Evolutionary conservation across 768 basidiomycete genomes (phyloP), one percentile per base, ranked within the genome.

Genomic region (Nevesoporus exiguus): DNA sequence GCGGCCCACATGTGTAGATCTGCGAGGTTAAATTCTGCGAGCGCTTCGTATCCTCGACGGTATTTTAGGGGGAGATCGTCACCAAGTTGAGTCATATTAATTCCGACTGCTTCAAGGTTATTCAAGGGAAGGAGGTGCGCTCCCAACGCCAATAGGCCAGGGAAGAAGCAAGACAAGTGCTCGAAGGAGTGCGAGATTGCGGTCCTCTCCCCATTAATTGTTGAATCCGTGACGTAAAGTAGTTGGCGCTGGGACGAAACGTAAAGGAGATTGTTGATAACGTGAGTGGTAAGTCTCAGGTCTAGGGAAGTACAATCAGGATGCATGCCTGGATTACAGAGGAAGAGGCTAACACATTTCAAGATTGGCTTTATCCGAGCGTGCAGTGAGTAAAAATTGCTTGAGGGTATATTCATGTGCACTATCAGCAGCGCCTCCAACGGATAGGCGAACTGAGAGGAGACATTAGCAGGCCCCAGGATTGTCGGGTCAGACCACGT

Each of bases 351-450:
- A 74, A 89, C 88, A 90, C 78, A 86, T 79, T 64, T 83, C 80
- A 5, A 88, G 71, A 54, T 78, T 83, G 14, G 68, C 69, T 62
- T 75, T 80, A 63, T 90, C 86, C 5, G 77, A 78, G 60, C 79
- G 77, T 13, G 78, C 83, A 7, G 84, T 85, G 44, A 90, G 73
- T 8, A 90, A 71, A 66, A 84, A 88, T 50, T 84, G 80, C 62
- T 90, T 90, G 52, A 90, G 77, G 25, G 86, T 78, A 62, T 90
- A 90, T 68, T 90, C 88, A 56, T 90, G 88, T 11, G 79, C 80
- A 61, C 88, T 90, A 62, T 90, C 88, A 7, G 85, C 83, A 49
- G 77, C 75, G 7, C 80, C 81, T 25, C 87, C 88, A 7, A 88
- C 80, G 1, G 85, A 82, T 7, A 85, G 53, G 59, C 71, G 78